Evolutionary conservation across 192 early-diverging fungal genomes (phyloP).

Genomic region (Backusella morwellensis): DNA sequence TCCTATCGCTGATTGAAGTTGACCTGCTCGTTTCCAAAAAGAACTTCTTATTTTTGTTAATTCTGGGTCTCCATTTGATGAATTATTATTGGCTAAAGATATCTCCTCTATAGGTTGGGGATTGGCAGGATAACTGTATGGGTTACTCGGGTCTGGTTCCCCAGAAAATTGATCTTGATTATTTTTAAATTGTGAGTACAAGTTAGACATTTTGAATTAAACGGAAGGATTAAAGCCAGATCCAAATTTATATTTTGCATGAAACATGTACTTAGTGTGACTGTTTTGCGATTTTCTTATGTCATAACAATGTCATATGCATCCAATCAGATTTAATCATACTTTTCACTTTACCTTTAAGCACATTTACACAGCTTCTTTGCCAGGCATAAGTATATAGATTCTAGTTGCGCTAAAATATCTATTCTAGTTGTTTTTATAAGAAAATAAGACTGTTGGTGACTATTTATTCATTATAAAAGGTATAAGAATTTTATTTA

Average conservation of each 20-base stretch:
- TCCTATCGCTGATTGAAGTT: slow-evolving; percentile 19
- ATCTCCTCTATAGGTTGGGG: neutral
- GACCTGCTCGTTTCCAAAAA: slow-evolving; percentile 11
- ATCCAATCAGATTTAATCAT: neutral
- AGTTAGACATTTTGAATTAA: neutral
- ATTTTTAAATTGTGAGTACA: neutral
- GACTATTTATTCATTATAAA: neutral
- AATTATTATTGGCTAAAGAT: neutral
- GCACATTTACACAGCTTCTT: too few species aligned
- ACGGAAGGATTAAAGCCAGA: neutral
- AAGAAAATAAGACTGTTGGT: neutral
- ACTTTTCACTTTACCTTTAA: neutral
- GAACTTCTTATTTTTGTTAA: slow-evolving; percentile 13
- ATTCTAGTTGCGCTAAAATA: too few species aligned
- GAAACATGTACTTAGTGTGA: neutral
- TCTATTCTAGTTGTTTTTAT: neutral
- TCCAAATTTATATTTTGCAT: neutral
- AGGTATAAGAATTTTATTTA: neutral
- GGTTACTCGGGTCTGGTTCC: slow-evolving; percentile 12
- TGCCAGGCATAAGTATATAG: too few species aligned
- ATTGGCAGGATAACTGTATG: slow-evolving; percentile 16
- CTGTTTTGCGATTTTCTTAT: neutral
- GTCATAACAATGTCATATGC: neutral
- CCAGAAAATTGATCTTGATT: neutral
- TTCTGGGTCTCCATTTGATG: slow-evolving; percentile 17